Evolutionary conservation across 2,329 filamentous ascomycete genomes (phyloP), one percentile per base, ranked within the genome.

Genomic region (Calycina marina): DNA sequence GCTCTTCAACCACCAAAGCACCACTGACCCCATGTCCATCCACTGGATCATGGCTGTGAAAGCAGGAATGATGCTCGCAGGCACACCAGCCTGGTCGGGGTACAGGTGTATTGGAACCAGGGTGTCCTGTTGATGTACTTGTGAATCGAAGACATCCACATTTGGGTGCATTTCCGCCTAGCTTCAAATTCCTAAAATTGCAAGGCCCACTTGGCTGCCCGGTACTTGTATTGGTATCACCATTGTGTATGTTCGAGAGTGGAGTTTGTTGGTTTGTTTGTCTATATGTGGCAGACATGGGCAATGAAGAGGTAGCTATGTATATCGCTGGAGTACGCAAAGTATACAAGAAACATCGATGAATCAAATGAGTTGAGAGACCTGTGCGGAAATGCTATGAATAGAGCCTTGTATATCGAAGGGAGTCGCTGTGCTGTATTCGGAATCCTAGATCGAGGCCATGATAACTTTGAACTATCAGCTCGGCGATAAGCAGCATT

Each of bases 51-150:
- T 39, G 36, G 30, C 57, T 51, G 52, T 71, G 67, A 46, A 63
- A 70, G 49, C 67, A 70, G 5, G 65, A 65, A 56, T 71, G 67
- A 48, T 71, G 67, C 25, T 62, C 62, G 43, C 67, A 71, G 34
- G 63, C 60, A 50, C 67, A 71, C 14, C 46, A 42, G 13, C 40
- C 49, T 12, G 43, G 39, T 34, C 36, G 28, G 20, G 8, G 8
- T 8, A n/a, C 8, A 22, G 20, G 8, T 15, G 25, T 16, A 17
- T 25, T 31, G 28, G 28, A 32, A 20, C 28, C 24, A 12, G 28
- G 33, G 25, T 18, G 31, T 25, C 16, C 35, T 16, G 30, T 14
- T 31, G 52, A 48, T 59, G 59, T 52, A 40, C 48, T 46, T 61
- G 63, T 69, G 44, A 69, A 71, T 32, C 64, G 58, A 36, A 56